Conservation (phyloP, 2,329 filamentous ascomycete genomes). For the Aureobasidium musti region DNA sequence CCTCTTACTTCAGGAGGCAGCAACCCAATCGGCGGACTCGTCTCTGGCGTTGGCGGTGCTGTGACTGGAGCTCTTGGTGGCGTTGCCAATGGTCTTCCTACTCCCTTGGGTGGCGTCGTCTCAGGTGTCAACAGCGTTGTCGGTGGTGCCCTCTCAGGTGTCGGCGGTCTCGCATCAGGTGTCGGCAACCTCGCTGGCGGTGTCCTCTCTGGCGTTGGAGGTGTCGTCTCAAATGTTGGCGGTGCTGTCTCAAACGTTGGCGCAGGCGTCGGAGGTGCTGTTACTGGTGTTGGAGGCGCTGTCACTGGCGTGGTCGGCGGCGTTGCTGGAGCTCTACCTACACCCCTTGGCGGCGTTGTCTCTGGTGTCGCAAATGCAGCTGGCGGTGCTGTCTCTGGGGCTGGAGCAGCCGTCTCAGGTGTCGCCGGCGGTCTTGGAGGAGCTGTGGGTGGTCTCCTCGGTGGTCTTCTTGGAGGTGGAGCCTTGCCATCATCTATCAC, state of each 20-base stretch:
- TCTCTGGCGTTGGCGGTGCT: conserved; percentile 10
- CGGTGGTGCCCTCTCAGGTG: conserved; percentile 2
- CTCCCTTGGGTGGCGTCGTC: conserved; percentile 6
- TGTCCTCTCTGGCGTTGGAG: conserved; percentile 8
- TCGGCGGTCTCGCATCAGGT: background rate
- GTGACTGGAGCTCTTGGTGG: conserved; percentile 4
- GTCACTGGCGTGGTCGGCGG: background rate
- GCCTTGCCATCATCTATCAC: conserved; percentile 20
- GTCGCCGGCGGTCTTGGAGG: background rate
- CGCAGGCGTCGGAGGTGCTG: background rate
- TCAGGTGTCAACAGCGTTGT: conserved; percentile 15
- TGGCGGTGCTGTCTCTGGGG: conserved; percentile 14
- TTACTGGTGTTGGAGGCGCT: conserved; percentile 1
- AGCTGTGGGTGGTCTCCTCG: conserved; percentile 15
- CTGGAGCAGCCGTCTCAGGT: background rate
- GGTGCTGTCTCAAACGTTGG: conserved; percentile 3
- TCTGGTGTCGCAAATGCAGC: conserved; percentile 13
- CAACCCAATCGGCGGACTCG: conserved; percentile 5
- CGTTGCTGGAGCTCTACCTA: conserved; percentile 3
- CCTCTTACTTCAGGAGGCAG: conserved; percentile 6
- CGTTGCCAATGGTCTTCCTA: conserved; percentile 9
- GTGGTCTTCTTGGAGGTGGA: conserved; percentile 20
- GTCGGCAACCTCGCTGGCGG: conserved; percentile 10
- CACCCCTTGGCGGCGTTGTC: conserved; percentile 14
- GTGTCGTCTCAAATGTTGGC: background rate